These are phyloP conservation scores for Vitis labrusca DNA, from an alignment of 164 flowering plant species.

Conservation along the genomic window DNA sequence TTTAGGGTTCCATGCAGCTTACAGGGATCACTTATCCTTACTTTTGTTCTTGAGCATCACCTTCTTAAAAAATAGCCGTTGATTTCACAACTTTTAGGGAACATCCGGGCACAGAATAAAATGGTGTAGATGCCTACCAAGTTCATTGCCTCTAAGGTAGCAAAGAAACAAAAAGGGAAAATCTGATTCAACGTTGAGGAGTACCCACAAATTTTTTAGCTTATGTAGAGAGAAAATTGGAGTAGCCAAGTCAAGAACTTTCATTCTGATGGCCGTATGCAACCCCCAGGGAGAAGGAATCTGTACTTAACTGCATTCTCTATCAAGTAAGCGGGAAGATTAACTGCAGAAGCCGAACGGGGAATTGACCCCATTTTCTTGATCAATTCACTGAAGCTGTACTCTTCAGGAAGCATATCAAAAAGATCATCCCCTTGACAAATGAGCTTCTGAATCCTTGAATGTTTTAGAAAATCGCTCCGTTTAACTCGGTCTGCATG, in stretches of 20 bases:
- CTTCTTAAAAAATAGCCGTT: no score
- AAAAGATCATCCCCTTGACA: constrained; percentile 59
- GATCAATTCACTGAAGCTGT: constrained; percentile 45
- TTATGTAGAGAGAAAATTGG: no score
- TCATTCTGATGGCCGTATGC: constrained; percentile 23
- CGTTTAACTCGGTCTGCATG: constrained; percentile 59
- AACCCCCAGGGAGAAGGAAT: constrained; percentile 64
- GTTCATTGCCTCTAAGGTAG: no score
- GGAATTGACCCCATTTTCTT: constrained; percentile 63
- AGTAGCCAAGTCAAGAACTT: background rate
- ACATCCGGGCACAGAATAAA: no score
- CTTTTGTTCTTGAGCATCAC: no score
- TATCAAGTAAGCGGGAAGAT: constrained; percentile 51
- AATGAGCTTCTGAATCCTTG: constrained; percentile 45
- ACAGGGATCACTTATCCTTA: no score
- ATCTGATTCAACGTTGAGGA: no score
- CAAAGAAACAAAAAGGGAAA: no score
- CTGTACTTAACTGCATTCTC: constrained; percentile 46
- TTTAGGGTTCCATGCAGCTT: no score
- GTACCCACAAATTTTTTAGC: no score
- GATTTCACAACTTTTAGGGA: no score
- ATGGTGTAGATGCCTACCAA: no score
- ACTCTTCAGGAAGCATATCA: constrained; percentile 68
- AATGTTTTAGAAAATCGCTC: constrained; percentile 28
- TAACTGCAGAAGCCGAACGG: constrained; percentile 53